Conservation (phyloP, 352 stramenopile species). For the Globisporangium cederbergense region DNA sequence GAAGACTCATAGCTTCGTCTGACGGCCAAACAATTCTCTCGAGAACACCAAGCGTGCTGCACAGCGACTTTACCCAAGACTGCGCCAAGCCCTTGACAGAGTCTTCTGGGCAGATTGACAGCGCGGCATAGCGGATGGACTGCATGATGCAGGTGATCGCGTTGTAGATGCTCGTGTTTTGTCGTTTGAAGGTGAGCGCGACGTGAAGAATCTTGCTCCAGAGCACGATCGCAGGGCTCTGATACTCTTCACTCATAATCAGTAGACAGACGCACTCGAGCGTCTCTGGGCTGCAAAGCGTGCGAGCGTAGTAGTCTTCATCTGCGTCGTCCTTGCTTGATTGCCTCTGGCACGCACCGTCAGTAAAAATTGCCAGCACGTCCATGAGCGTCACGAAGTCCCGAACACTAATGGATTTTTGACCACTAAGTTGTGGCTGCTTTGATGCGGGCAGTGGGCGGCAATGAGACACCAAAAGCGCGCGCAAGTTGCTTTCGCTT, state of each 20-base stretch:
- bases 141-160: constrained; percentile 51
- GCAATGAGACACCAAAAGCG: constrained; percentile 51
- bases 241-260: constrained; percentile 27
- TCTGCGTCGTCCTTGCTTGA: constrained; percentile 12
- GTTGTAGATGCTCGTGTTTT: constrained; percentile 40
- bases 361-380: constrained; percentile 34
- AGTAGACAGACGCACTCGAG: constrained; percentile 47
- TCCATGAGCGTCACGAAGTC: constrained; percentile 43
- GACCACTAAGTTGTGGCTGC: constrained; percentile 7
- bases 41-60: constrained; percentile 24
- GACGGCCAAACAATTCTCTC: constrained; percentile 21
- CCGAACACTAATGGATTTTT: constrained; percentile 18
- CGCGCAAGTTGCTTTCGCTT: constrained; percentile 34
- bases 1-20: background rate
- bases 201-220: constrained; percentile 39
- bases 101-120: constrained; percentile 34
- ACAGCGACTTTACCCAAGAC: constrained; percentile 25
- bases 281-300: constrained; percentile 32
- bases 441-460: constrained; percentile 24
- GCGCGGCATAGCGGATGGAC: constrained; percentile 40
- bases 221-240: constrained; percentile 32
- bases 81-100: constrained; percentile 8
- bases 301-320: constrained; percentile 27
- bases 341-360: background rate
- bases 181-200: constrained; percentile 27